phyloP scores from a whole-genome alignment of 495 filamentous ascomycete species.

The Daldinia bambusicola region DNA sequence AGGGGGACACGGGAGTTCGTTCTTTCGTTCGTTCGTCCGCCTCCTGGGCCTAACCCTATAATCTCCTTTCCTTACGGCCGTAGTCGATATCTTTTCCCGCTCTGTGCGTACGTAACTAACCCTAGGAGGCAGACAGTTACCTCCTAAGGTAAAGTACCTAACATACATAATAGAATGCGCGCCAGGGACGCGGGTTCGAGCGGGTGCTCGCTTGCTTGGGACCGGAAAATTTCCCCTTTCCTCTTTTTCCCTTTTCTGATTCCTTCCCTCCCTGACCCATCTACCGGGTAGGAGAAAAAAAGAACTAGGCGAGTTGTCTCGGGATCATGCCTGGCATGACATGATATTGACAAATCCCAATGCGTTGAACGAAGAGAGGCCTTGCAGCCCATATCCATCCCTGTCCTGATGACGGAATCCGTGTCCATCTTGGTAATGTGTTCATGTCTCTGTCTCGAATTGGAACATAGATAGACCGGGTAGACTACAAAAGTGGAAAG shows the following conservation, averaged over 20 bases:
- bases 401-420: conserved; percentile 23
- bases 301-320: conserved; percentile 51
- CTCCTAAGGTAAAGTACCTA: neutral
- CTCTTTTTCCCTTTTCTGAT: neutral
- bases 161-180: conserved; percentile 1
- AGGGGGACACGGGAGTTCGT: neutral
- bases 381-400: conserved; percentile 14
- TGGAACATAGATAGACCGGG: neutral
- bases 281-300: conserved; percentile 41
- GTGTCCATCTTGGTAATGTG: neutral
- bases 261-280: neutral
- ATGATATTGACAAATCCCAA: conserved; percentile 37
- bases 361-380: conserved; percentile 4
- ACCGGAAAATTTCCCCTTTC: conserved; percentile 26
- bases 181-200: conserved; percentile 20
- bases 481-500: neutral
- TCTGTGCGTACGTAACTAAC: conserved; percentile 1
- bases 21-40: neutral
- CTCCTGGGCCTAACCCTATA: conserved; percentile 1
- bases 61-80: conserved; percentile 46
- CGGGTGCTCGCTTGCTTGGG: conserved; percentile 30
- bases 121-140: no score
- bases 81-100: conserved; percentile 19
- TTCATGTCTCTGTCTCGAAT: conserved; percentile 8
- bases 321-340: conserved; percentile 42